Evolutionary conservation across 495 filamentous ascomycete genomes (phyloP), one percentile per base, ranked within the genome.

Genomic region (Penicillium waksmanii): DNA sequence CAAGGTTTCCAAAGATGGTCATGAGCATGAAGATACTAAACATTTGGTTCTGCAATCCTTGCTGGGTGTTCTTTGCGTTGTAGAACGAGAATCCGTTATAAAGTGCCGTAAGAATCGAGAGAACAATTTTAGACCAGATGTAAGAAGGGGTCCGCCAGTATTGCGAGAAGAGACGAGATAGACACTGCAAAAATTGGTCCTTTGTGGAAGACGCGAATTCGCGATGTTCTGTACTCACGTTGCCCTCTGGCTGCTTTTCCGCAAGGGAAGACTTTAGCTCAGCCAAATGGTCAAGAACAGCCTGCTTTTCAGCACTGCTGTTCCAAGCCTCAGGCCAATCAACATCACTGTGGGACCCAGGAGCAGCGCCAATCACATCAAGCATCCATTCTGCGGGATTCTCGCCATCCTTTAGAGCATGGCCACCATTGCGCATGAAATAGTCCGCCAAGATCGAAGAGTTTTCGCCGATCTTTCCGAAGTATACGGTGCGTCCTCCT

Each of bases 311-410:
- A 18, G 82, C 71, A 63, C 85, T 89, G n/a, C 86, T 72, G 18
- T 85, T 85, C 93, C 93, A 97, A 9, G 84, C 73, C 50, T 90
- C 71, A 56, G 83, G 78, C 93, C 93, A 97, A 71, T 97, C 90
- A 58, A 87, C 81, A 35, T 90, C 83, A 19, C 85, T 87, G 56
- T 80, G 69, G 23, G 85, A 87, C 23, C 91, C 91, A 4, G 92
- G 92, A 0, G 92, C 92, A 43, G 92, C 91, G 50, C 93, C 93
- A 51, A 94, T 96, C 35, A 91, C 88, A 10, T 93, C 90, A n/a
- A 97, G 76, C 89, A 97, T 96, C 86, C 88, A 96, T 70, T 97
- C 93, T 15, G 93, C 93, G 3, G 91, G 91, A 36, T 82, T 96
- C 23, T 89, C 89, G 25, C 85, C 83, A 5, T 78, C 67, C 3